A percentile compares a stretch with the other conserved stretches of the same genome.
Conservation (phyloP, 225 moss, liverwort and hornwort species). For the Asterella californica region DNA sequence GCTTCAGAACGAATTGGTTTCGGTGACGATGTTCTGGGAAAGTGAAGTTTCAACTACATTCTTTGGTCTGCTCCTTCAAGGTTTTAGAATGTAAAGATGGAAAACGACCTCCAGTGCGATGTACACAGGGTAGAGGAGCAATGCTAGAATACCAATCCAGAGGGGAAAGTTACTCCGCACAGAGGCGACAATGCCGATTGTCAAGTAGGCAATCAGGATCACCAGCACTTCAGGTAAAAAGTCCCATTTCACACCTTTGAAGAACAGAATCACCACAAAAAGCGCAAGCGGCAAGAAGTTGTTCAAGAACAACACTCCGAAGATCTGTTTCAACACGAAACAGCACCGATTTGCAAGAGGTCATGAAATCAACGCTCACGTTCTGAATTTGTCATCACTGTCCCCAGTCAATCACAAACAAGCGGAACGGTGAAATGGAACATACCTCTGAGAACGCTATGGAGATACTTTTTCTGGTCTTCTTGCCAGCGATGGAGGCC, state of each 20-base stretch:
- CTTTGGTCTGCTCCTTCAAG: neutral
- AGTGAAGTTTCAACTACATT: too few relatives aligned
- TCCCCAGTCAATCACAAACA: neutral
- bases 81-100: slow-evolving; percentile 18
- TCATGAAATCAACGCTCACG: neutral
- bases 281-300: slow-evolving; percentile 65
- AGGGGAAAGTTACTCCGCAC: slow-evolving; percentile 61
- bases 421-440: slow-evolving; percentile 13
- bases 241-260: slow-evolving; percentile 58
- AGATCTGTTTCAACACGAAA: slow-evolving; percentile 38
- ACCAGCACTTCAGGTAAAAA: slow-evolving; percentile 64
- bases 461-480: slow-evolving; percentile 54
- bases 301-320: slow-evolving; percentile 68
- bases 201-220: slow-evolving; percentile 55
- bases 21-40: too few relatives aligned
- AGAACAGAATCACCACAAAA: slow-evolving; percentile 57
- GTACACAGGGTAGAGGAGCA: slow-evolving; percentile 58
- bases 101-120: slow-evolving; percentile 56
- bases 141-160: slow-evolving; percentile 62
- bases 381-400: neutral
- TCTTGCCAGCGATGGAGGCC: slow-evolving; percentile 52
- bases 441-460: slow-evolving; percentile 48
- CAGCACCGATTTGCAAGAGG: neutral
- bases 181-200: slow-evolving; percentile 54
- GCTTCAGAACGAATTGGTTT: too few relatives aligned